phyloP scores from a whole-genome alignment of 441 rosid species.

The Syzygium syzygioides region DNA sequence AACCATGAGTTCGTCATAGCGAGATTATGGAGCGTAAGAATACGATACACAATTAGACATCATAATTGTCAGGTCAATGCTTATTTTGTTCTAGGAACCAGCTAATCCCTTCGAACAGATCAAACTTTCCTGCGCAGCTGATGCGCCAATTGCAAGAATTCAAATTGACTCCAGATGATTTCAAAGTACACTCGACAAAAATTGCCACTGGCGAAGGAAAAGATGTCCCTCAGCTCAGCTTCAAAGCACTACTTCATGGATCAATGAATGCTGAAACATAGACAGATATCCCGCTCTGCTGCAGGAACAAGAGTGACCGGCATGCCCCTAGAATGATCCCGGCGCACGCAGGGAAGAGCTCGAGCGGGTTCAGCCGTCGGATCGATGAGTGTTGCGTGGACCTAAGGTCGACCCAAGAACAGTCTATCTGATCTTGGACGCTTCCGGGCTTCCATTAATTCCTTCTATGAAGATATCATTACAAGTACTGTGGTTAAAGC shows the following conservation, averaged over 20 bases:
- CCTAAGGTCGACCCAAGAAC: neutral
- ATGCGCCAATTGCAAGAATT: neutral
- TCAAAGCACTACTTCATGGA: neutral
- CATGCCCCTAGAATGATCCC: neutral
- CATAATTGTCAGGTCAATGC: too few species aligned
- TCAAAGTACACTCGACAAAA: neutral
- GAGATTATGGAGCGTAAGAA: neutral
- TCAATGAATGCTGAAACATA: too few species aligned
- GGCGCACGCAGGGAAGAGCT: neutral
- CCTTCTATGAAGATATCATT: neutral
- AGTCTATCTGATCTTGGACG: neutral
- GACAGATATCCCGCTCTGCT: too few species aligned
- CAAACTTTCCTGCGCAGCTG: neutral
- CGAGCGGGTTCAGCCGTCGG: neutral
- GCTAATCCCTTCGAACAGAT: neutral
- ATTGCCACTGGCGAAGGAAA: neutral
- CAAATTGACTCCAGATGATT: neutral
- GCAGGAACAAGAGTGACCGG: neutral
- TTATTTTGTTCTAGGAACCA: neutral
- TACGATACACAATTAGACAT: neutral
- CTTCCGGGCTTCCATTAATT: neutral
- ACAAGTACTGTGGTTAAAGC: neutral
- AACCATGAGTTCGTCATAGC: neutral
- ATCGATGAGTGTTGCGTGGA: neutral
- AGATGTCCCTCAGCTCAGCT: neutral